These are phyloP conservation scores for Actinomortierella ambigua DNA, from an alignment of 371 early-diverging fungal genomes.

Conservation along the genomic window DNA sequence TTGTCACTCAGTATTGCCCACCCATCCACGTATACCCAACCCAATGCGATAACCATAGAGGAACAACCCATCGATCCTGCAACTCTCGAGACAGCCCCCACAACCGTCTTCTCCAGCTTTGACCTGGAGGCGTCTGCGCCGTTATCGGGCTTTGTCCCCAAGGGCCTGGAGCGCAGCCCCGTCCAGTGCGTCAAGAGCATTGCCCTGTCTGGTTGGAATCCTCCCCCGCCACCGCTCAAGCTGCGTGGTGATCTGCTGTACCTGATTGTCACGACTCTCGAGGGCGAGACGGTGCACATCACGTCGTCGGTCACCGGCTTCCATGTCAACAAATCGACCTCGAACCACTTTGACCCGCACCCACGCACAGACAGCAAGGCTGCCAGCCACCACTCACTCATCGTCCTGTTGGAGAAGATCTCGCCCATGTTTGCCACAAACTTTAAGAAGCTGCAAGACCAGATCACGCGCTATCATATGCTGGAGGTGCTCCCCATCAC, in stretches of 20 bases:
- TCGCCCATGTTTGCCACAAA: conserved; percentile 74
- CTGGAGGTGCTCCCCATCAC: conserved; percentile 78
- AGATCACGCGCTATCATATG: conserved; percentile 74
- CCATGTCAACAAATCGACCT: conserved; percentile 82
- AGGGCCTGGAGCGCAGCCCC: conserved; percentile 54
- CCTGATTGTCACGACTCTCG: conserved; percentile 80
- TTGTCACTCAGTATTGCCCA: no score
- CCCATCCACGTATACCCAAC: no score
- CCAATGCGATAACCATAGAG: conserved; percentile 17
- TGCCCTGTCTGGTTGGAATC: conserved; percentile 90
- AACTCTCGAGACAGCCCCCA: conserved; percentile 49
- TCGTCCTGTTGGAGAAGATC: conserved; percentile 67
- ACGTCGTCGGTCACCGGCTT: conserved; percentile 88
- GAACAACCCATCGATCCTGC: conserved; percentile 39
- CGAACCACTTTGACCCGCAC: conserved; percentile 75
- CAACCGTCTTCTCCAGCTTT: conserved; percentile 63
- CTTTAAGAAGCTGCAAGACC: conserved; percentile 72
- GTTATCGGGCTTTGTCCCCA: conserved; percentile 64
- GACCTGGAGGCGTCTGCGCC: conserved; percentile 56
- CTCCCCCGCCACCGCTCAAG: conserved; percentile 79
- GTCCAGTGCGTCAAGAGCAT: conserved; percentile 79
- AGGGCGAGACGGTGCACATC: conserved; percentile 80
- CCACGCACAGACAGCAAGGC: conserved; percentile 52
- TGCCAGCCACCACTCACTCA: conserved; percentile 69
- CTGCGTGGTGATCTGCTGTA: conserved; percentile 89